phyloP scores from a whole-genome alignment of 2,329 filamentous ascomycete genomes.

The Penicillium sclerotiorum region DNA sequence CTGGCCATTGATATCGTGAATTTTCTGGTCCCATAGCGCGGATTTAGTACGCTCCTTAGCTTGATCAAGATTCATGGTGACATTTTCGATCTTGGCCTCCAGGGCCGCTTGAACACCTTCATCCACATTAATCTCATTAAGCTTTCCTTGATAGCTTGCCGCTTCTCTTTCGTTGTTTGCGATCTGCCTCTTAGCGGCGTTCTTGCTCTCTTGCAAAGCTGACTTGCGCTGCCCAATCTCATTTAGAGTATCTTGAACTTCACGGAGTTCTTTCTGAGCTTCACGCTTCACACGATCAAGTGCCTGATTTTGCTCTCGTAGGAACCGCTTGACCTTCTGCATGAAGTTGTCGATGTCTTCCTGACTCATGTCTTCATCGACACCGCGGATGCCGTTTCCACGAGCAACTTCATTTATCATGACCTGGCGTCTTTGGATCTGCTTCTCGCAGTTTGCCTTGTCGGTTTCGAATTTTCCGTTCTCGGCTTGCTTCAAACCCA shows the following conservation, averaged over 20 bases:
- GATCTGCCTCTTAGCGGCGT: constrained; percentile 73
- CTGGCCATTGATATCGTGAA: constrained; percentile 66
- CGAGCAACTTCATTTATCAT: constrained; percentile 78
- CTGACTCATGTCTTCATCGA: constrained; percentile 76
- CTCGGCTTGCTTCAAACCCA: constrained; percentile 47
- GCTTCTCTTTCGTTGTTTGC: constrained; percentile 72
- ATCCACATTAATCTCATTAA: constrained; percentile 76
- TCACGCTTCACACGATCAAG: constrained; percentile 75
- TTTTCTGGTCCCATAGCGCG: constrained; percentile 70
- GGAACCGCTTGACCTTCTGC: constrained; percentile 72
- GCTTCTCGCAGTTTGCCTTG: constrained; percentile 81
- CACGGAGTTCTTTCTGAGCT: constrained; percentile 71
- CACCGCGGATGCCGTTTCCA: constrained; percentile 78
- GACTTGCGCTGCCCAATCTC: constrained; percentile 74
- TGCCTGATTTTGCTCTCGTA: constrained; percentile 75
- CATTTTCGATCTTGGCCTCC: constrained; percentile 71
- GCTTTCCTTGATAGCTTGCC: constrained; percentile 64
- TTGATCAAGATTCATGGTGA: constrained; percentile 63
- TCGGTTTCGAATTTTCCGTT: constrained; percentile 79
- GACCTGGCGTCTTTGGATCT: constrained; percentile 69
- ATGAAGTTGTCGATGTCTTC: constrained; percentile 74
- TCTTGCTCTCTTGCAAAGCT: constrained; percentile 71
- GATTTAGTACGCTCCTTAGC: constrained; percentile 65
- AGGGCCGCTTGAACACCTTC: constrained; percentile 81
- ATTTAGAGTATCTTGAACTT: constrained; percentile 71